A percentile compares a stretch with the other conserved stretches of the same genome.
phyloP scores from a whole-genome alignment of 1,284 basidiomycete genomes.

The Exsudoporus floridanus region DNA sequence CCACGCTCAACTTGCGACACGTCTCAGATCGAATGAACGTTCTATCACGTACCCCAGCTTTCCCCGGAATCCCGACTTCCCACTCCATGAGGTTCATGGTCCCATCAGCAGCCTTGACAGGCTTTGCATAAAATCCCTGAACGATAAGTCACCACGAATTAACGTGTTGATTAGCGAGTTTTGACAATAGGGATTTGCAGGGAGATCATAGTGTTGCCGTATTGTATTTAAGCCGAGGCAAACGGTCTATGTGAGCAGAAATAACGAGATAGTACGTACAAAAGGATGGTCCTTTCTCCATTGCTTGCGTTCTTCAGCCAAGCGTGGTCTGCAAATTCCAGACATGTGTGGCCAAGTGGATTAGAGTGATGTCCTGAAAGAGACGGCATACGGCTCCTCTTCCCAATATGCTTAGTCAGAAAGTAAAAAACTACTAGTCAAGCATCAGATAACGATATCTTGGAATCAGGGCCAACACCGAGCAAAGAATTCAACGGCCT shows the following conservation, averaged over 20 bases:
- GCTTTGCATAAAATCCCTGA: conserved; percentile 96
- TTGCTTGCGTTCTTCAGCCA: conserved; percentile 97
- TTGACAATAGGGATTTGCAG: conserved; percentile 2
- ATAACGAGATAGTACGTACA: conserved; percentile 53
- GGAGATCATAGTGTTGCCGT: not conserved
- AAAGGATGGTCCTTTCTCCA: conserved; percentile 99
- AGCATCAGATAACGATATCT: not conserved
- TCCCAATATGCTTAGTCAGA: conserved; percentile 30
- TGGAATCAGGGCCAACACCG: not conserved
- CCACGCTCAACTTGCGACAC: conserved; percentile 15
- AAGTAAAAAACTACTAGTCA: not conserved
- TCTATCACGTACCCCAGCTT: conserved; percentile 61
- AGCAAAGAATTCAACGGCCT: not conserved
- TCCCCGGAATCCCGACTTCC: conserved; percentile 97
- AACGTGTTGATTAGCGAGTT: conserved; percentile 9
- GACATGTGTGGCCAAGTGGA: conserved; percentile 50
- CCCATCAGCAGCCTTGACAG: conserved; percentile 85
- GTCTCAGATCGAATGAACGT: conserved; percentile 11
- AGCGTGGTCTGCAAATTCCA: conserved; percentile 79
- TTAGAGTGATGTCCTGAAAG: not conserved
- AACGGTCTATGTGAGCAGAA: conserved; percentile 3
- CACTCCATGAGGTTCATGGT: conserved; percentile 96
- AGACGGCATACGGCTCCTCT: too few species aligned
- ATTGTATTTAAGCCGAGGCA: not conserved
- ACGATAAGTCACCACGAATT: conserved; percentile 3